Base-by-base conservation (phyloP, 2,329 filamentous ascomycete species). In the Thelonectria olida region DNA sequence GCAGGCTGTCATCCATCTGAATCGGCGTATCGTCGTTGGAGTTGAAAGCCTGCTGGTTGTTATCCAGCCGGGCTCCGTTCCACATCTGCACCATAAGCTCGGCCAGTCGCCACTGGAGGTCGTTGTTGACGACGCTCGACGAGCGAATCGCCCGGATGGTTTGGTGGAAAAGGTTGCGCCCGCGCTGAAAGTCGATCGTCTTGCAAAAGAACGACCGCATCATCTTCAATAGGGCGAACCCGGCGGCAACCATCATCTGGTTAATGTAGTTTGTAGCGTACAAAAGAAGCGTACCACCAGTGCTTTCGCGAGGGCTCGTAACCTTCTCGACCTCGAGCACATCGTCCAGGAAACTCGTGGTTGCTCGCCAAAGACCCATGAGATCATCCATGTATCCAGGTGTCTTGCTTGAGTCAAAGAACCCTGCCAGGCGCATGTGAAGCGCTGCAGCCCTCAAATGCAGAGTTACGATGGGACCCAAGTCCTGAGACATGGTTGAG, bases 11-110 rank as follows among this genome's bases (percentile, higher is more conserved):
- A 69, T 93, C 90, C 41, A 90, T 81, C 36, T 82, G 76, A 42
- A 81, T 78, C 17, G 84, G 79, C 2, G 78, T 74, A 41, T 80
- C 75, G 62, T 87, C 85, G 54, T 84, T 80, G 60, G 82, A 79
- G 44, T 81, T 80, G 60, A 82, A 82, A 36, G 79, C 70, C 22
- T 82, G 81, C 69, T 79, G 77, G 66, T 79, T 78, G 66, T 75
- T 78, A 34, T 86, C 84, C 9, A 86, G 76, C 10, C 85, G 81
- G n/a, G 85, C 84, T 2, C 86, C 90, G 69, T 93, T 92, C 91
- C 91, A 96, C 76, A 96, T 90, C 78, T 95, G 92, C 6, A 92
- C 91, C 82, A 95, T 90, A n/a, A 96, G 85, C 78, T 95, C 92
- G 2, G 91, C 91, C 61, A 95, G 82, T 28, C 92, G 86, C 82